phyloP scores from a whole-genome alignment of 2,329 filamentous ascomycete species.

The Xylaria sp. region DNA sequence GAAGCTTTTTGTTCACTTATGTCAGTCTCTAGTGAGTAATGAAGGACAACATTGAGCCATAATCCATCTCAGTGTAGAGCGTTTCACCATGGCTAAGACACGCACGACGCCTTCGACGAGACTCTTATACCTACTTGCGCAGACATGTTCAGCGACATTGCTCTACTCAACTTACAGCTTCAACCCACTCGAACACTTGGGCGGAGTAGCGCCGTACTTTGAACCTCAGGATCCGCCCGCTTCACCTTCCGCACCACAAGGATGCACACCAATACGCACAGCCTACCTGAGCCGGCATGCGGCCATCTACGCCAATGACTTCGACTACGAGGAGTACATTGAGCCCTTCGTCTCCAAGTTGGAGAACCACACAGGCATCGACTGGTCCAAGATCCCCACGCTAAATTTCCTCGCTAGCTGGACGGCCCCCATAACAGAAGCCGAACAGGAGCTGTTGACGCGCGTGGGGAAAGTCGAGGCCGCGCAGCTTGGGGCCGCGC shows the following conservation, averaged over 20 bases:
- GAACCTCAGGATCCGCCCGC: slow-evolving; percentile 56
- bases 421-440: slow-evolving; percentile 61
- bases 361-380: slow-evolving; percentile 57
- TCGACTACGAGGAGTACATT: slow-evolving; percentile 63
- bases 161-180: slow-evolving; percentile 57
- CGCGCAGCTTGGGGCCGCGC: slow-evolving; percentile 61
- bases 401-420: slow-evolving; percentile 63
- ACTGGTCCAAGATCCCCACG: slow-evolving; percentile 62
- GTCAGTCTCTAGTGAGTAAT: neutral
- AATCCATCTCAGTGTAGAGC: neutral
- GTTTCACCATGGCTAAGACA: neutral
- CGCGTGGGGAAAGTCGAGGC: slow-evolving; percentile 66
- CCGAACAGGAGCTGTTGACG: slow-evolving; percentile 65
- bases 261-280: slow-evolving; percentile 57
- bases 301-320: slow-evolving; percentile 65
- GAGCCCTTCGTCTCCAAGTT: slow-evolving; percentile 64
- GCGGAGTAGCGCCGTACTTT: slow-evolving; percentile 63
- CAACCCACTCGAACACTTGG: slow-evolving; percentile 59
- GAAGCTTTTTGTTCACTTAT: no score
- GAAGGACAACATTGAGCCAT: neutral
- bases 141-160: slow-evolving; percentile 22
- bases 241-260: slow-evolving; percentile 52
- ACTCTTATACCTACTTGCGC: slow-evolving; percentile 8
- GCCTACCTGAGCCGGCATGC: slow-evolving; percentile 65
- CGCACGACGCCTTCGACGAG: slow-evolving; percentile 10